phyloP scores from a whole-genome alignment of 805 yeast genomes.

The Candida oleophila region DNA sequence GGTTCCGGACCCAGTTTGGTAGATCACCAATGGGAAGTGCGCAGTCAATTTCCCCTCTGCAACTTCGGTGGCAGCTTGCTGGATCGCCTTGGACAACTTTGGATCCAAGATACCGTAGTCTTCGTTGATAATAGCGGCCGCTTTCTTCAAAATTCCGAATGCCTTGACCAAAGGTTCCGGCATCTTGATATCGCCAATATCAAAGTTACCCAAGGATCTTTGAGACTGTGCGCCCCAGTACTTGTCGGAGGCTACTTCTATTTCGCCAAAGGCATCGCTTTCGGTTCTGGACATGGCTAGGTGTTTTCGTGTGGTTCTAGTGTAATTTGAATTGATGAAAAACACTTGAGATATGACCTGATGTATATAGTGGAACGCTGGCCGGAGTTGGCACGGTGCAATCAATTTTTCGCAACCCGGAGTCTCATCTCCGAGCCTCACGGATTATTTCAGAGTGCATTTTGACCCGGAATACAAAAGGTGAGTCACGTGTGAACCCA shows the following conservation, averaged over 20 bases:
- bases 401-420: neutral
- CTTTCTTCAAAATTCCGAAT: conserved; percentile 90
- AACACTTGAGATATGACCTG: too few species aligned
- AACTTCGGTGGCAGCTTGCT: conserved; percentile 94
- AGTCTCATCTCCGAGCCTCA: neutral
- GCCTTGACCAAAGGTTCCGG: conserved; percentile 90
- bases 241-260: conserved; percentile 80
- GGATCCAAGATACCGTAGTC: conserved; percentile 80
- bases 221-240: conserved; percentile 99
- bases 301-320: too few species aligned
- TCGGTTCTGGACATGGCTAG: conserved; percentile 62
- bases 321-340: too few species aligned
- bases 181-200: conserved; percentile 94
- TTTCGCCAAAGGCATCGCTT: conserved; percentile 95
- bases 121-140: conserved; percentile 89
- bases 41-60: conserved; percentile 86
- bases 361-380: too few species aligned
- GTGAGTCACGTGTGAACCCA: too few species aligned
- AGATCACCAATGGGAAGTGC: conserved; percentile 96
- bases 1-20: conserved; percentile 99
- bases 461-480: neutral
- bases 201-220: conserved; percentile 89
- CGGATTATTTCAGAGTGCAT: neutral
- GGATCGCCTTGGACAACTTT: conserved; percentile 77
- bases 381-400: neutral